These are phyloP conservation scores for Cladochytrium replicatum DNA, from an alignment of 192 early-diverging fungal genomes.

Conservation along the genomic window DNA sequence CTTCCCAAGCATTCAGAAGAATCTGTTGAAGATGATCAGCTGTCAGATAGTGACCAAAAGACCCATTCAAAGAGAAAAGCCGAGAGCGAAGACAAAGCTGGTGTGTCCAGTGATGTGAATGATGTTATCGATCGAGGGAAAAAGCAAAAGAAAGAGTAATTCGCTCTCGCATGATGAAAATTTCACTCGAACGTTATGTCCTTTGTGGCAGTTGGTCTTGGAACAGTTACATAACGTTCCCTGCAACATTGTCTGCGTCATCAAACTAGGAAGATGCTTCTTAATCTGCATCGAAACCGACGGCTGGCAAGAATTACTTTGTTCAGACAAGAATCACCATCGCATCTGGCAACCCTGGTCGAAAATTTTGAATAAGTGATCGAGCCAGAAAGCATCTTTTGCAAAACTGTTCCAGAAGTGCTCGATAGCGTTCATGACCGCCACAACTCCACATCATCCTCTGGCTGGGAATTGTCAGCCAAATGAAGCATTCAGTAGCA, in stretches of 20 bases:
- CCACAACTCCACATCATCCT: conserved; percentile 43
- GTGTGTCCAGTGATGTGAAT: too few relatives aligned
- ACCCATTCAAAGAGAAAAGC: too few relatives aligned
- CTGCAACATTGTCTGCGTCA: conserved; percentile 35
- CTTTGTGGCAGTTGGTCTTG: conserved; percentile 9
- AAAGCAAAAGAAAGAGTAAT: too few relatives aligned
- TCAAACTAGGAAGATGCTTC: conserved; percentile 21
- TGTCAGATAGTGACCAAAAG: too few relatives aligned
- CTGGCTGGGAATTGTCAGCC: not conserved
- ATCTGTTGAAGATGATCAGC: too few relatives aligned
- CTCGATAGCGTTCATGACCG: conserved; percentile 44
- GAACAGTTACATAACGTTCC: conserved; percentile 41
- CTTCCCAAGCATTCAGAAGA: too few relatives aligned
- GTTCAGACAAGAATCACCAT: conserved; percentile 31
- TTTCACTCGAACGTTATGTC: too few relatives aligned
- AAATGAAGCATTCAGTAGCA: not conserved
- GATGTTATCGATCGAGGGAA: too few relatives aligned
- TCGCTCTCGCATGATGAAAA: too few relatives aligned
- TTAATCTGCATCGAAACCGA: not conserved
- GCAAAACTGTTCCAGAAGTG: conserved; percentile 44
- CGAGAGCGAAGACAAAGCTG: too few relatives aligned
- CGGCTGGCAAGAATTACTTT: conserved; percentile 17
- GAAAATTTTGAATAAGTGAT: not conserved
- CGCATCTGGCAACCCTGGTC: conserved; percentile 33
- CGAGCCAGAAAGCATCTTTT: not conserved